Evolutionary conservation across 2,329 filamentous ascomycete genomes (phyloP).

Genomic region (Eutypa lata): DNA sequence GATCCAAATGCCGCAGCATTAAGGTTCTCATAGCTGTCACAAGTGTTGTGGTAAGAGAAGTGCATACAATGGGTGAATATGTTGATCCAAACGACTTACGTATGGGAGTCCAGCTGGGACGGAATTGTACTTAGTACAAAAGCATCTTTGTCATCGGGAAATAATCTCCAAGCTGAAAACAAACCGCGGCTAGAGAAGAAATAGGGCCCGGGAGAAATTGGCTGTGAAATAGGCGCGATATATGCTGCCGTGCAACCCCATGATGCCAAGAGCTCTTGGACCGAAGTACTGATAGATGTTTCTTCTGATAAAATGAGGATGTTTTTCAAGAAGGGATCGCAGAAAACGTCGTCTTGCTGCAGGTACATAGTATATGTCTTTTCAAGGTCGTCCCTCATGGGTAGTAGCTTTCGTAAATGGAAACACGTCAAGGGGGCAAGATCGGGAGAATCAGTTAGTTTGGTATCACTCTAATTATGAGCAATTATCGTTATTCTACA

Average conservation of each 20-base stretch:
- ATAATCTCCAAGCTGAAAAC: not conserved
- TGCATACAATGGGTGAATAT: not conserved
- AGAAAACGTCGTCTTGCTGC: not conserved
- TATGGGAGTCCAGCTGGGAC: not conserved
- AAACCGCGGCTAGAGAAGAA: not conserved
- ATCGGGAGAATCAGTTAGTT: not conserved
- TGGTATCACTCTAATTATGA: not conserved
- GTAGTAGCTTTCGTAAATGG: not conserved
- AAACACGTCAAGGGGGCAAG: not conserved
- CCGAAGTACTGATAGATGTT: not conserved
- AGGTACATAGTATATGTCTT: too few relatives aligned
- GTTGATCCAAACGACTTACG: not conserved
- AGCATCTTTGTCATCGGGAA: not conserved
- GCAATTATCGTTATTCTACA: too few relatives aligned
- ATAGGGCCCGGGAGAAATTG: not conserved
- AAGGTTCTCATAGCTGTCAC: not conserved
- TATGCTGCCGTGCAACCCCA: not conserved
- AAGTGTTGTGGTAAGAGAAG: not conserved
- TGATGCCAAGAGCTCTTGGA: not conserved
- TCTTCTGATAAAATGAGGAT: not conserved
- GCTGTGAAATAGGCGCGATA: not conserved
- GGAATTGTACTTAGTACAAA: not conserved
- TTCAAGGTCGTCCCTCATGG: not conserved
- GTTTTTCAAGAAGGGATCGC: not conserved
- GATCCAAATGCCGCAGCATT: not conserved